Evolutionary conservation across 2,329 filamentous ascomycete genomes (phyloP).

Genomic region (Fusarium phyllophilum): DNA sequence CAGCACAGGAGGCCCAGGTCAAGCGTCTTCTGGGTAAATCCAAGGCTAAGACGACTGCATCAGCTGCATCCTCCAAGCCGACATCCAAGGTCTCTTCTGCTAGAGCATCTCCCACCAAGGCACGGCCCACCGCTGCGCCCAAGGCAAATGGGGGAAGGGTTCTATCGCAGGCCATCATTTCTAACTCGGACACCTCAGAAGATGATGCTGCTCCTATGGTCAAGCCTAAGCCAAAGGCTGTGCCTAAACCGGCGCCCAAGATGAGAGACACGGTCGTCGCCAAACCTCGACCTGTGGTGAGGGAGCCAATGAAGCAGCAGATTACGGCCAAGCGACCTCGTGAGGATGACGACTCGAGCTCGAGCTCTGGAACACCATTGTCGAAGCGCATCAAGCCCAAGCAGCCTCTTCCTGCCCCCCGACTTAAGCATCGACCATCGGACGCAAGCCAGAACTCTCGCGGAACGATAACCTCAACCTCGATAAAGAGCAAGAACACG

Average conservation of each 20-base stretch:
- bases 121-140: constrained; percentile 43
- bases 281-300: constrained; percentile 42
- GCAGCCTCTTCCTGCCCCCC: constrained; percentile 49
- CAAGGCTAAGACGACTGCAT: constrained; percentile 49
- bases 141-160: constrained; percentile 56
- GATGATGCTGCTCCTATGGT: constrained; percentile 56
- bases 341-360: constrained; percentile 65
- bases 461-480: constrained; percentile 50
- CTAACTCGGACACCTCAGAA: constrained; percentile 66
- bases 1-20: constrained; percentile 63
- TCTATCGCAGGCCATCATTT: constrained; percentile 66
- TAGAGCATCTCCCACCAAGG: constrained; percentile 55
- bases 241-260: constrained; percentile 38
- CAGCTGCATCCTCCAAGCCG: constrained; percentile 46
- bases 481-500: constrained; percentile 62
- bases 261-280: constrained; percentile 48
- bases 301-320: constrained; percentile 49
- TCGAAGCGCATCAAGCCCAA: constrained; percentile 67
- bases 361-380: constrained; percentile 67
- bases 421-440: constrained; percentile 58
- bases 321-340: constrained; percentile 61
- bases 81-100: constrained; percentile 53
- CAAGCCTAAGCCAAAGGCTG: constrained; percentile 46
- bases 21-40: constrained; percentile 61
- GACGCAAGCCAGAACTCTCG: constrained; percentile 62